Percentiles rank a stretch among this genome's conserved stretches.
phyloP scores from a whole-genome alignment of 352 stramenopile genomes.

The Phytopythium chamaehyphon region DNA sequence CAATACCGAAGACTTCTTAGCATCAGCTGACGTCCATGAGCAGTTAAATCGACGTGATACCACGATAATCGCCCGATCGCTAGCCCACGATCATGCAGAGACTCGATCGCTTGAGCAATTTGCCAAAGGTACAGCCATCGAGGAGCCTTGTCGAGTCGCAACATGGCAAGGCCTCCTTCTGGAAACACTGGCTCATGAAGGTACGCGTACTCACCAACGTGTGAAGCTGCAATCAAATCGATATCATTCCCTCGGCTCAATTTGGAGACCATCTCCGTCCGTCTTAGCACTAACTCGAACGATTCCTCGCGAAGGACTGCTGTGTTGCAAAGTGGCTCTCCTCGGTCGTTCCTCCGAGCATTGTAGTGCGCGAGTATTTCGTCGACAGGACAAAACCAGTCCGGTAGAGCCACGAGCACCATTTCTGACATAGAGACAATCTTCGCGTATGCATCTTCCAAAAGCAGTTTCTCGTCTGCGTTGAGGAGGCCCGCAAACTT shows the following conservation, averaged over 20 bases:
- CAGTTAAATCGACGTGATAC: not conserved
- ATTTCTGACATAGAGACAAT: not conserved
- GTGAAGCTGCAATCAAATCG: not conserved
- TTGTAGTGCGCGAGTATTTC: not conserved
- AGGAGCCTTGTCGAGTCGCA: not conserved
- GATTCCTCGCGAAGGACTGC: not conserved
- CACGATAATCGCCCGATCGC: conserved; percentile 1
- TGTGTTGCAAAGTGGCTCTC: not conserved
- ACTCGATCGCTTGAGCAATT: conserved; percentile 1
- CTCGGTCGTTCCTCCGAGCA: not conserved
- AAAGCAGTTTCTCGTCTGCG: not conserved
- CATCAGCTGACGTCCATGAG: not conserved
- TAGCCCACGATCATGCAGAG: not conserved
- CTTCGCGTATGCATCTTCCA: not conserved
- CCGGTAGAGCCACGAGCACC: not conserved
- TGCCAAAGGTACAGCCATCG: not conserved
- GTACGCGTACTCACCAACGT: not conserved
- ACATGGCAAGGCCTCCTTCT: not conserved
- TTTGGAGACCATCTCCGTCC: not conserved
- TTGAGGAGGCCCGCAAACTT: not conserved
- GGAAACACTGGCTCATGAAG: not conserved
- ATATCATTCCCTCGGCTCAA: not conserved
- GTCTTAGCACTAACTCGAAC: not conserved
- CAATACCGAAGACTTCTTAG: not conserved
- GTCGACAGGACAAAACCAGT: not conserved